Conservation (phyloP, 2,329 filamentous ascomycete genomes). For the Fusarium nanum region DNA sequence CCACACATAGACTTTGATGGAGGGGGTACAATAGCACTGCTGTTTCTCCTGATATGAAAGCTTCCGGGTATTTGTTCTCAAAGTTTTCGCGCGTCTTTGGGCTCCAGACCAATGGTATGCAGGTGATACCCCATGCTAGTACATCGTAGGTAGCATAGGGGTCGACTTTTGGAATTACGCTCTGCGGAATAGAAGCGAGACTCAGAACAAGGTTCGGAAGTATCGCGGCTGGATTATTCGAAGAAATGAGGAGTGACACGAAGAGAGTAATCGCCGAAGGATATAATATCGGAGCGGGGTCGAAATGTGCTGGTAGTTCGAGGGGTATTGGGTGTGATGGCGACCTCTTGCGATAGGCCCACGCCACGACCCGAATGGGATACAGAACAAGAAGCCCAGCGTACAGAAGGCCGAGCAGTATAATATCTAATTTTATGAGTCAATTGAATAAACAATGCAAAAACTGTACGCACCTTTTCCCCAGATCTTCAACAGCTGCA, state of each 20-base stretch:
- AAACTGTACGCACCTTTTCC: conserved; percentile 57
- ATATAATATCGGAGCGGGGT: conserved; percentile 91
- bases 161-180: conserved; percentile 74
- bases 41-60: conserved; percentile 64
- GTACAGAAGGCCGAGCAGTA: conserved; percentile 53
- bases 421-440: conserved; percentile 55
- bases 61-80: conserved; percentile 51
- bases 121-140: conserved; percentile 83
- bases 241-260: conserved; percentile 79
- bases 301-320: conserved; percentile 79
- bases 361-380: conserved; percentile 67
- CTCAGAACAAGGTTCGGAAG: conserved; percentile 86
- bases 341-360: conserved; percentile 57
- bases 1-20: conserved; percentile 79
- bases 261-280: conserved; percentile 80
- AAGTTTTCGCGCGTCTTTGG: conserved; percentile 28
- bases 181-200: conserved; percentile 79
- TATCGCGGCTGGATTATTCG: conserved; percentile 69
- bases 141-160: conserved; percentile 68
- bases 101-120: conserved; percentile 69
- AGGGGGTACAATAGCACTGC: conserved; percentile 80
- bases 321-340: conserved; percentile 57
- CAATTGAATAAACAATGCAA: not conserved
- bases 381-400: conserved; percentile 63
- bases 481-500: conserved; percentile 60